These are phyloP conservation scores for Neopestalotiopsis sp. DNA, from an alignment of 2,329 filamentous ascomycete species.

Conservation along the genomic window DNA sequence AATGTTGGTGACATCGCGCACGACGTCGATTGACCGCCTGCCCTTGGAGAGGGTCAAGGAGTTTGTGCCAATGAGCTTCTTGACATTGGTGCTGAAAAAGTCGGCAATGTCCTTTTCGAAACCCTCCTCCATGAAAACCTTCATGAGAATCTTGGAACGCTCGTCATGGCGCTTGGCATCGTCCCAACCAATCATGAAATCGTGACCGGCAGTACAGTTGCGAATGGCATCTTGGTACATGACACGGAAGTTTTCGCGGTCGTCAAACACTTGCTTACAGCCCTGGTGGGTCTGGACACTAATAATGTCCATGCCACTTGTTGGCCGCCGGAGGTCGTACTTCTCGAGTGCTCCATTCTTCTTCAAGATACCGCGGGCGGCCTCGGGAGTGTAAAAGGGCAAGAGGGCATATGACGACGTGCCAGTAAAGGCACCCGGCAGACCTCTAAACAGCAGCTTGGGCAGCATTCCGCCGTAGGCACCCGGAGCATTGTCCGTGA, in stretches of 20 bases:
- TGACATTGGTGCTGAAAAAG: conserved; percentile 69
- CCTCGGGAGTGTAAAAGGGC: conserved; percentile 55
- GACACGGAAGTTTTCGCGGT: conserved; percentile 51
- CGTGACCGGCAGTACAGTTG: conserved; percentile 48
- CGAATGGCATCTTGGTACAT: conserved; percentile 50
- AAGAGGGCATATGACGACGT: conserved; percentile 71
- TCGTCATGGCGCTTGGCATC: conserved; percentile 44
- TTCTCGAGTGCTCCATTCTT: conserved; percentile 48
- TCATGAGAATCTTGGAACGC: conserved; percentile 36
- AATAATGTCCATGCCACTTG: conserved; percentile 45
- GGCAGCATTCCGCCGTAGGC: conserved; percentile 52
- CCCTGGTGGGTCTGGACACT: conserved; percentile 54
- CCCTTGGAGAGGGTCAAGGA: conserved; percentile 55
- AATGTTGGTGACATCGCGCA: conserved; percentile 73
- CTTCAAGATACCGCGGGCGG: conserved; percentile 49
- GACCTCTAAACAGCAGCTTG: conserved; percentile 47
- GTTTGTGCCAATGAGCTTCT: conserved; percentile 67
- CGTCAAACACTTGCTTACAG: conserved; percentile 53
- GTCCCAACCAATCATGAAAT: conserved; percentile 52
- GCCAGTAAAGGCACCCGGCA: conserved; percentile 52
- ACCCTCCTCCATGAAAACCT: conserved; percentile 68
- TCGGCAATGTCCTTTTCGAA: conserved; percentile 59
- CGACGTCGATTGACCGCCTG: conserved; percentile 71
- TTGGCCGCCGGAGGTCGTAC: conserved; percentile 49
- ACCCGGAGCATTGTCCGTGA: conserved; percentile 41